These are phyloP conservation scores for Niebla homalea DNA, from an alignment of 495 filamentous ascomycete species.

Conservation along the genomic window DNA sequence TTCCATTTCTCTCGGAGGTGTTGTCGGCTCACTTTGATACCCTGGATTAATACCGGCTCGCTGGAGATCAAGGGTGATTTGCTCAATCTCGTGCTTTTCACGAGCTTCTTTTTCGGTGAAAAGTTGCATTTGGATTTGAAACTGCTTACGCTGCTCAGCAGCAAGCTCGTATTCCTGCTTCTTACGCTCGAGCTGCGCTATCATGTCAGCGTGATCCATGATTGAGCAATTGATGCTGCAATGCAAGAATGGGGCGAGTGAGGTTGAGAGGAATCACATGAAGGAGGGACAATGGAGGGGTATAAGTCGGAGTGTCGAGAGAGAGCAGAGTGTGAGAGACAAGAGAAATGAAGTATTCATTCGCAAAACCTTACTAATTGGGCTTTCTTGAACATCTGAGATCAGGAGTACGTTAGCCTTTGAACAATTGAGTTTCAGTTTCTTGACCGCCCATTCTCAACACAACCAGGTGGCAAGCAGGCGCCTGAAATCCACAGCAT, in stretches of 20 bases:
- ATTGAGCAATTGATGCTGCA: background rate
- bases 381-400: slow-evolving; percentile 29
- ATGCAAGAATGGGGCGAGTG: background rate
- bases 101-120: slow-evolving; percentile 68
- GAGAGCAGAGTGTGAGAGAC: background rate
- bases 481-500: background rate
- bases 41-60: slow-evolving; percentile 44
- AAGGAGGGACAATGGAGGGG: background rate
- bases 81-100: slow-evolving; percentile 69
- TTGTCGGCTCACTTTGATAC: slow-evolving; percentile 85
- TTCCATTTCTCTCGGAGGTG: slow-evolving; percentile 87
- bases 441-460: background rate
- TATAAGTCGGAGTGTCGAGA: background rate
- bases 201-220: slow-evolving; percentile 17
- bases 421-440: slow-evolving; percentile 1
- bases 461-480: background rate
- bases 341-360: background rate
- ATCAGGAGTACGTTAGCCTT: background rate
- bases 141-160: slow-evolving; percentile 68
- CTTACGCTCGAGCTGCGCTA: slow-evolving; percentile 74
- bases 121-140: slow-evolving; percentile 77
- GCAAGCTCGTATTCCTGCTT: slow-evolving; percentile 74
- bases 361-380: slow-evolving; percentile 26
- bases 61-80: slow-evolving; percentile 64
- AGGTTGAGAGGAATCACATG: background rate